Percentiles rank a stretch among this genome's conserved stretches.
These are phyloP conservation scores for Euclidium syriacum DNA, from an alignment of 345 rosid species.

Conservation along the genomic window DNA sequence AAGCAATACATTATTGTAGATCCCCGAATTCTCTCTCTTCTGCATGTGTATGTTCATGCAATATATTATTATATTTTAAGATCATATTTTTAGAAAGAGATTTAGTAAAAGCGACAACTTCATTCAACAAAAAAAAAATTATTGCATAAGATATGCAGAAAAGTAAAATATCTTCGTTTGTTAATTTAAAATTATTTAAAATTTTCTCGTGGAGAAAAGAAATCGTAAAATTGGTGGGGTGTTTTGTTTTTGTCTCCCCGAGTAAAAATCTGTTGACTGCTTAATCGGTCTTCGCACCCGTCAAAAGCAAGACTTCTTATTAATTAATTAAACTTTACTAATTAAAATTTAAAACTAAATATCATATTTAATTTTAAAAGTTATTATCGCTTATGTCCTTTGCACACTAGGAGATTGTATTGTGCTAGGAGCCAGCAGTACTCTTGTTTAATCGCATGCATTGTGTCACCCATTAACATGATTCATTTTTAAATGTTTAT, in stretches of 20 bases:
- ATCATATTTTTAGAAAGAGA: constrained; percentile 28
- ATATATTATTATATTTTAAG: constrained; percentile 45
- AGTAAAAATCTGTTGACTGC: constrained; percentile 77
- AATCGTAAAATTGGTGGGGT: constrained; percentile 27
- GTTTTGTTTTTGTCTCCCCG: constrained; percentile 56
- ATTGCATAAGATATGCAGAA: not conserved
- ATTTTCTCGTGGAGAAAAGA: not conserved
- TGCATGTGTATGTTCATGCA: constrained; percentile 64
- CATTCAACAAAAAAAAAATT: constrained; percentile 3
- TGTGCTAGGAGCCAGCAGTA: constrained; percentile 32
- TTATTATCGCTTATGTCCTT: constrained; percentile 24
- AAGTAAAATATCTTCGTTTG: constrained; percentile 1
- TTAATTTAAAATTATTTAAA: constrained; percentile 9
- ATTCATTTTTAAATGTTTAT: not conserved
- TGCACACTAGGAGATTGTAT: constrained; percentile 34
- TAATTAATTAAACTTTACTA: not conserved
- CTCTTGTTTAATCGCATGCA: constrained; percentile 31
- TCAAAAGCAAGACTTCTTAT: constrained; percentile 40
- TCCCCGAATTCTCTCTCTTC: constrained; percentile 78
- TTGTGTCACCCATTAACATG: constrained; percentile 35
- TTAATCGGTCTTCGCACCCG: constrained; percentile 59
- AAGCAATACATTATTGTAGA: constrained; percentile 39
- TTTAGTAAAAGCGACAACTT: constrained; percentile 31
- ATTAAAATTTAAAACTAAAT: not conserved
- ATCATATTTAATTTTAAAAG: constrained; percentile 9